These are phyloP conservation scores for Fomitopsis pinicola DNA, from an alignment of 1,284 basidiomycete genomes.

Conservation along the genomic window DNA sequence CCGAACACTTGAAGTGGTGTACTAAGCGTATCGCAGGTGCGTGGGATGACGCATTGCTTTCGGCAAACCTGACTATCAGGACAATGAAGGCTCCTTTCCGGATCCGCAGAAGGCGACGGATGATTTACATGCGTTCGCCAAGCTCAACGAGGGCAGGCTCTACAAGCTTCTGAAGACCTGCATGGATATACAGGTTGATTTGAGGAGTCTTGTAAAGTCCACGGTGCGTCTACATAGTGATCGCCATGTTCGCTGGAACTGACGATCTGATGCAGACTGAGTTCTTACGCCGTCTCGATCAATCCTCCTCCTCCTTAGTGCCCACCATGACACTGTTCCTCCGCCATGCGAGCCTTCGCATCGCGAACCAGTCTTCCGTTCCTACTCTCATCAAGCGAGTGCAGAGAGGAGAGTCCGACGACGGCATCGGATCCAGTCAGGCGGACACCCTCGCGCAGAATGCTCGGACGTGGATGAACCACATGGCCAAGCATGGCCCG, in stretches of 20 bases:
- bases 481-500: conserved; percentile 78
- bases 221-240: conserved; percentile 42
- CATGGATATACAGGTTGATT: conserved; percentile 79
- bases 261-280: conserved; percentile 51
- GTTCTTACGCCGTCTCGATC: conserved; percentile 72
- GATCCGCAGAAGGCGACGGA: conserved; percentile 74
- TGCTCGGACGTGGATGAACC: conserved; percentile 49
- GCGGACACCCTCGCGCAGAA: conserved; percentile 37
- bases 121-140: conserved; percentile 83
- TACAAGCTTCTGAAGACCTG: conserved; percentile 83
- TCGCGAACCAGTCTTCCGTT: conserved; percentile 84
- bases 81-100: conserved; percentile 45
- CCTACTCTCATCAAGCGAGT: conserved; percentile 73
- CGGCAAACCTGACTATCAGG: no score
- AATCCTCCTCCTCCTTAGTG: conserved; percentile 56
- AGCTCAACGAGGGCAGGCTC: conserved; percentile 80
- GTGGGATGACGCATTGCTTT: conserved; percentile 15
- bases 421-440: conserved; percentile 31
- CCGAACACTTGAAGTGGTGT: conserved; percentile 47
- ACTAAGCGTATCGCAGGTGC: conserved; percentile 61
- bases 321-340: conserved; percentile 75
- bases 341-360: conserved; percentile 65
- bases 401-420: conserved; percentile 37
- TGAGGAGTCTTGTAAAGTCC: conserved; percentile 79
- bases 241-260: neutral